These are phyloP conservation scores for Ceratocystis albifundus DNA, from an alignment of 2,329 filamentous ascomycete species.

Conservation along the genomic window DNA sequence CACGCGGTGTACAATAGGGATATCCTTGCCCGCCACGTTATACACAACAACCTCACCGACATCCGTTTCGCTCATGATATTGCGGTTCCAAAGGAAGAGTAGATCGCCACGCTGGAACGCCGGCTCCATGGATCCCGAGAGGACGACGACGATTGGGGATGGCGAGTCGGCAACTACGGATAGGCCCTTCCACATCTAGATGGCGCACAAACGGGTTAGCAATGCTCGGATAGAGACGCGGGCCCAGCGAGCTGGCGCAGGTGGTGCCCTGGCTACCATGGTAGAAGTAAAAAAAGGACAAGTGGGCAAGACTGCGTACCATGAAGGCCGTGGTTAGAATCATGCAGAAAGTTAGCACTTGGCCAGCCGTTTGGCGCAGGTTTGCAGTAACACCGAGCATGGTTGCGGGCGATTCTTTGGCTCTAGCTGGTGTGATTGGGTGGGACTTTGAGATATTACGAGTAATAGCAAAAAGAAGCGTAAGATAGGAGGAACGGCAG, in stretches of 20 bases:
- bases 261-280: neutral
- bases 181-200: constrained; percentile 73
- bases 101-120: constrained; percentile 70
- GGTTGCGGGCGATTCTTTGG: constrained; percentile 22
- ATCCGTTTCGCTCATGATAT: constrained; percentile 43
- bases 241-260: no score
- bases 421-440: no score
- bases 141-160: constrained; percentile 70
- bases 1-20: constrained; percentile 91
- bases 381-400: constrained; percentile 63
- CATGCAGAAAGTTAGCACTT: constrained; percentile 82
- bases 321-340: constrained; percentile 88
- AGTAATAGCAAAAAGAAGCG: neutral
- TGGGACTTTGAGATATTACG: neutral
- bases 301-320: constrained; percentile 36
- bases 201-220: constrained; percentile 1
- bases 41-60: constrained; percentile 51
- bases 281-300: neutral
- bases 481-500: neutral
- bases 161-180: constrained; percentile 65
- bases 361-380: constrained; percentile 67
- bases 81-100: constrained; percentile 65
- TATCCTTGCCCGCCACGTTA: constrained; percentile 86
- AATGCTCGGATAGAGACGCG: neutral
- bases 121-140: constrained; percentile 74